Conservation (phyloP, 352 stramenopile species). For the Pythium monospermum region DNA sequence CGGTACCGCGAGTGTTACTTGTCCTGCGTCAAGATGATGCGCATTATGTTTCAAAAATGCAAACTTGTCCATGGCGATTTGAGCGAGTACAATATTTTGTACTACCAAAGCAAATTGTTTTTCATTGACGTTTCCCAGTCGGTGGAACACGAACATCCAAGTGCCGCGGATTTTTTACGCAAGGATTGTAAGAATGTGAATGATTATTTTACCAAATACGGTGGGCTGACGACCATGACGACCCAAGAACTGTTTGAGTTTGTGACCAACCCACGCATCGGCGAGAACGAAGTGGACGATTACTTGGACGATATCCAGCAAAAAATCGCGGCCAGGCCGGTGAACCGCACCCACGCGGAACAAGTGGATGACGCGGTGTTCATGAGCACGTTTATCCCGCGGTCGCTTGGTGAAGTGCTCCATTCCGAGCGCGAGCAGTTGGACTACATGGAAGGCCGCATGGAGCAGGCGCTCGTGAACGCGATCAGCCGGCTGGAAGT, state of each 20-base stretch:
- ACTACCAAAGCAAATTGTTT: slow-evolving; percentile 94
- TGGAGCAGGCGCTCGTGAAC: slow-evolving; percentile 76
- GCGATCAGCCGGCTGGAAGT: slow-evolving; percentile 78
- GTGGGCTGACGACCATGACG: slow-evolving; percentile 89
- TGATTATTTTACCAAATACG: slow-evolving; percentile 94
- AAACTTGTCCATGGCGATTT: slow-evolving; percentile 98
- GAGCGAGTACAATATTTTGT: slow-evolving; percentile 99
- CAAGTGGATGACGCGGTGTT: slow-evolving; percentile 94
- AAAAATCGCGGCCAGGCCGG: slow-evolving; percentile 67
- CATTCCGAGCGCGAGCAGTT: slow-evolving; percentile 84
- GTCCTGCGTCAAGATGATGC: slow-evolving; percentile 94
- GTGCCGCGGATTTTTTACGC: slow-evolving; percentile 95
- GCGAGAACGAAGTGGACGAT: slow-evolving; percentile 75
- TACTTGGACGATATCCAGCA: slow-evolving; percentile 90
- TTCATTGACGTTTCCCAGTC: slow-evolving; percentile 99
- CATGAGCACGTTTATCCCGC: slow-evolving; percentile 92
- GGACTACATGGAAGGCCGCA: slow-evolving; percentile 79
- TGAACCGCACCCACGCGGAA: slow-evolving; percentile 57
- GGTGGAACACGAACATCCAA: slow-evolving; percentile 98
- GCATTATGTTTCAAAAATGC: slow-evolving; percentile 95
- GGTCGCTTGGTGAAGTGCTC: slow-evolving; percentile 92
- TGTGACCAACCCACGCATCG: slow-evolving; percentile 77
- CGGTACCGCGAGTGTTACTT: slow-evolving; percentile 94
- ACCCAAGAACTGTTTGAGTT: slow-evolving; percentile 97
- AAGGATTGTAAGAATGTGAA: slow-evolving; percentile 98